Evolutionary conservation across 1,284 basidiomycete genomes (phyloP).

Genomic region (Ustilago cynodontis): DNA sequence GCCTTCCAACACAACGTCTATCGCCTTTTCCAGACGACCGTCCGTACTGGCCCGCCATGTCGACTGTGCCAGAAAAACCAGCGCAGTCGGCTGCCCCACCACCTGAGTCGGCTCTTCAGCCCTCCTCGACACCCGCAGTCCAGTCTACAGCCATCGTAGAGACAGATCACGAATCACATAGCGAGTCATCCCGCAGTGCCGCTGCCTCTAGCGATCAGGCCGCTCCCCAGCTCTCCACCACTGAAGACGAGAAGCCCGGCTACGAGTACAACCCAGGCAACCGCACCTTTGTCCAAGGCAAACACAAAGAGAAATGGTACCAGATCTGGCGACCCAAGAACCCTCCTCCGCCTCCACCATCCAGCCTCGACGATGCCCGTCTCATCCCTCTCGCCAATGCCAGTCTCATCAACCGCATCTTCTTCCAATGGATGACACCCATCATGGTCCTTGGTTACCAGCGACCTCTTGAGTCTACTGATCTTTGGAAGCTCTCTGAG

Average conservation of each 20-base stretch:
- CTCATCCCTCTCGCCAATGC: slow-evolving; percentile 75
- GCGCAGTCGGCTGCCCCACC: slow-evolving; percentile 8
- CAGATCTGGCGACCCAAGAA: slow-evolving; percentile 66
- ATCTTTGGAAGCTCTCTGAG: slow-evolving; percentile 83
- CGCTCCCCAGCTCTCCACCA: slow-evolving; percentile 16
- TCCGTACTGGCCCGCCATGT: too few species aligned
- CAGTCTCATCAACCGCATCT: slow-evolving; percentile 74
- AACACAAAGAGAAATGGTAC: slow-evolving; percentile 65
- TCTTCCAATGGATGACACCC: slow-evolving; percentile 81
- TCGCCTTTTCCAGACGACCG: too few species aligned
- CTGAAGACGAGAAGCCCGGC: slow-evolving; percentile 34
- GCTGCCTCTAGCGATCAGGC: slow-evolving; percentile 31
- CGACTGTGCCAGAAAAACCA: neutral
- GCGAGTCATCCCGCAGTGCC: slow-evolving; percentile 35
- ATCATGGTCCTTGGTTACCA: slow-evolving; percentile 78
- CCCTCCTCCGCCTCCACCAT: slow-evolving; percentile 61
- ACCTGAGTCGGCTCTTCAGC: neutral
- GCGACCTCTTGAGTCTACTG: slow-evolving; percentile 82
- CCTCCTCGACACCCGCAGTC: slow-evolving; percentile 2
- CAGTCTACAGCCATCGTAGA: slow-evolving; percentile 10
- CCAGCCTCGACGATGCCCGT: slow-evolving; percentile 75
- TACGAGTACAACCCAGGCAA: slow-evolving; percentile 60
- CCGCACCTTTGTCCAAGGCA: slow-evolving; percentile 52
- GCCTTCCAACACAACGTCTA: too few species aligned
- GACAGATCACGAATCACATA: slow-evolving; percentile 37